phyloP scores from a whole-genome alignment of 805 yeast genomes.

The Wickerhamiella brachini region DNA sequence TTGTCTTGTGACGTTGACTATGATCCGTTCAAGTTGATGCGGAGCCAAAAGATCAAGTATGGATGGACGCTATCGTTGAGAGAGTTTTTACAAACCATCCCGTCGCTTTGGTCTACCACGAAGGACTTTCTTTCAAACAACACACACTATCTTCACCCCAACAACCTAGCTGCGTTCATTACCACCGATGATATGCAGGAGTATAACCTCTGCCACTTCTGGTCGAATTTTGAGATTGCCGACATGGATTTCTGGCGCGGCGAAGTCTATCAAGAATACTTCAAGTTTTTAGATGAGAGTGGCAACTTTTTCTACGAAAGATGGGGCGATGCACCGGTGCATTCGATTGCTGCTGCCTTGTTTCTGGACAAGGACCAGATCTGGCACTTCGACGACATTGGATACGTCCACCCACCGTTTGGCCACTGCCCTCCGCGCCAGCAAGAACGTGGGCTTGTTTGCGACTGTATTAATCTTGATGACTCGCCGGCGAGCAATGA shows the following conservation, averaged over 20 bases:
- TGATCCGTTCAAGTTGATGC: conserved; percentile 75
- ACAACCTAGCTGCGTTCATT: conserved; percentile 45
- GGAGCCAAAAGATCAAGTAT: conserved; percentile 62
- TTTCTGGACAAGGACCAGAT: conserved; percentile 46
- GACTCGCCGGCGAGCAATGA: conserved; percentile 11
- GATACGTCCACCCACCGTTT: conserved; percentile 65
- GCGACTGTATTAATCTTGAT: conserved; percentile 32
- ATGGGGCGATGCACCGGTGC: conserved; percentile 96
- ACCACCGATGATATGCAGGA: conserved; percentile 43
- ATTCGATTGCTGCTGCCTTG: conserved; percentile 52
- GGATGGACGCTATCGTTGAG: conserved; percentile 75
- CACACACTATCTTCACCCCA: conserved; percentile 44
- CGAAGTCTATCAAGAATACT: conserved; percentile 52
- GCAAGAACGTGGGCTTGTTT: conserved; percentile 28
- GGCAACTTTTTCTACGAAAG: conserved; percentile 85
- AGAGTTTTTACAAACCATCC: conserved; percentile 75
- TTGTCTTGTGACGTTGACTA: conserved; percentile 58
- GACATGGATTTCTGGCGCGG: conserved; percentile 59
- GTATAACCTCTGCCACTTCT: conserved; percentile 75
- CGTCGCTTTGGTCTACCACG: conserved; percentile 65
- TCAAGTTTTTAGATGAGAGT: conserved; percentile 49
- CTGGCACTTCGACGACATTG: conserved; percentile 70
- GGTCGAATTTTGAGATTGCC: conserved; percentile 80
- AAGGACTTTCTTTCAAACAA: conserved; percentile 53
- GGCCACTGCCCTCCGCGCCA: conserved; percentile 36